Conservation (phyloP, 2,329 filamentous ascomycete genomes). For the Daldinia eschscholtzii region DNA sequence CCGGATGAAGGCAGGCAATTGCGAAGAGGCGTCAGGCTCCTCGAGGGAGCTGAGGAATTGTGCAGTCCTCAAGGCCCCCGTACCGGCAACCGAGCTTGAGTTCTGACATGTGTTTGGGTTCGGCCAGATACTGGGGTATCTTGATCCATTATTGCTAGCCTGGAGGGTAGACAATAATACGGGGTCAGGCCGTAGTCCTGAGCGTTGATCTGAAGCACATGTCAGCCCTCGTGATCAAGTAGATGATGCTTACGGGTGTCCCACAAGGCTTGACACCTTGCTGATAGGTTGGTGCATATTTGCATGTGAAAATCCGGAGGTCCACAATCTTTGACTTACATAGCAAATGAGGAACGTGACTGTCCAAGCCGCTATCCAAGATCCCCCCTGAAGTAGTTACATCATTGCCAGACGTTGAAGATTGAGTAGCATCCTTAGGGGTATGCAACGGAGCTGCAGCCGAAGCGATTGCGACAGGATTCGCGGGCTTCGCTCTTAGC, state of each 20-base stretch:
- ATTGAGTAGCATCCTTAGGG: conserved; percentile 46
- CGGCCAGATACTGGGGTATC: conserved; percentile 53
- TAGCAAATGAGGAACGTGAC: conserved; percentile 62
- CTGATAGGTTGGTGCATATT: conserved; percentile 31
- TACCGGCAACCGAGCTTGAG: conserved; percentile 42
- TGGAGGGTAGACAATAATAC: conserved; percentile 51
- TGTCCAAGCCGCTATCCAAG: conserved; percentile 53
- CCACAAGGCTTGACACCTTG: conserved; percentile 32
- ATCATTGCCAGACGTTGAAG: conserved; percentile 45
- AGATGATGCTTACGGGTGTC: conserved; percentile 29
- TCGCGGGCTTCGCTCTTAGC: conserved; percentile 54
- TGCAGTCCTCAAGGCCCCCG: conserved; percentile 56
- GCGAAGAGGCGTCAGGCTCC: conserved; percentile 61
- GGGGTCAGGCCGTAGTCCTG: conserved; percentile 50
- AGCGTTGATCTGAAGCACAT: conserved; percentile 52
- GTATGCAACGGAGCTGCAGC: conserved; percentile 48
- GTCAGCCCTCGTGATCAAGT: conserved; percentile 47
- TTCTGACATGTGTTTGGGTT: conserved; percentile 49
- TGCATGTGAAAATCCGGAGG: conserved; percentile 49
- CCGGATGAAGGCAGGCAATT: conserved; percentile 78
- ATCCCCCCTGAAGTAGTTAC: conserved; percentile 41
- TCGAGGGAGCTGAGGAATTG: conserved; percentile 63
- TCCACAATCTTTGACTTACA: conserved; percentile 57
- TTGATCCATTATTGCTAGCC: conserved; percentile 47
- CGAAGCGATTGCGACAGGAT: conserved; percentile 55